Evolutionary conservation across 306 rosid species (phyloP), one percentile per base, ranked within the genome.

Genomic region (Dalbergia cochinchinensis): DNA sequence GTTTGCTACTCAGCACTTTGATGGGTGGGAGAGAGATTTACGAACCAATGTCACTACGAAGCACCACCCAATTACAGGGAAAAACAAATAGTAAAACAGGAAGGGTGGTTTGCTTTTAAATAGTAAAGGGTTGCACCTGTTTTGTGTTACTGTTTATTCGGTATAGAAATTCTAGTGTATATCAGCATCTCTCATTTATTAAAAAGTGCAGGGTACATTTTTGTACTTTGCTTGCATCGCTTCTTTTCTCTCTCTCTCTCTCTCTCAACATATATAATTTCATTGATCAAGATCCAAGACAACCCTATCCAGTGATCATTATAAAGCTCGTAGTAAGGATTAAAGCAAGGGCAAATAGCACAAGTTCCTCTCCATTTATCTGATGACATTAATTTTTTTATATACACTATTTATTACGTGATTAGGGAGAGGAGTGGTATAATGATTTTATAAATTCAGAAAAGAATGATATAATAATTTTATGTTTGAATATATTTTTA

Each of bases 1-100:
- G 14, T 53, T 60, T 48, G 68, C 78, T 84, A 13, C 59, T 70
- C 69, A 48, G 65, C 70, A 83, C 59, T 79, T 79, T n/a, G 35
- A 53, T 31, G 69, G 55, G 50, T 65, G 53, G 80, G 48, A 69
- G 71, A 73, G 48, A 69, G 71, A 73, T 74, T 69, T 55, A 58
- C 53, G 81, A 34, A 34, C 9, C 58, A 54, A 54, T 54, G 6
- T 54, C 60, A 7, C 60, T 16, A 54, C 7, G 10, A 54, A n/a
- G 60, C 60, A 54, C 3, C 19, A n/a, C 57, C 0, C 16, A 14
- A 50, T 50, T 50, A 50, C 7, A 50, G n/a, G 18, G 57, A 16
- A 15, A n/a, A 4, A 37, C 41, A 50, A 50, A 50, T 12, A 50
- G 16, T 50, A 50, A 12, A 48, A 14, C n/a, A 48, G 54, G 54